Evolutionary conservation across 139 green algal species (phyloP), one percentile per base, ranked within the genome.

Genomic region (Desmodesmus armatus): DNA sequence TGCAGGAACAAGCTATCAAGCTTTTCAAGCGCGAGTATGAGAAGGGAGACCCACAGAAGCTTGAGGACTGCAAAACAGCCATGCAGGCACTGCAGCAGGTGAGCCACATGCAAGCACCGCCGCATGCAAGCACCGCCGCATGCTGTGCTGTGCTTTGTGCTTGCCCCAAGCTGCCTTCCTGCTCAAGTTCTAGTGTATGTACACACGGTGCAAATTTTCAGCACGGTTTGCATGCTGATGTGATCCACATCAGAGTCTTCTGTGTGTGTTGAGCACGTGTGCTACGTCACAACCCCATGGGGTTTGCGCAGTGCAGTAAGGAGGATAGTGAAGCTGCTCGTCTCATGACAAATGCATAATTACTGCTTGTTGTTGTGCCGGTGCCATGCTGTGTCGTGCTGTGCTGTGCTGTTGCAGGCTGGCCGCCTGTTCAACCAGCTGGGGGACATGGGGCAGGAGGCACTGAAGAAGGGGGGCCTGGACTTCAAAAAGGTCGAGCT

Each of bases 1-100:
- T 69, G 60, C 40, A 98, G 94, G 93, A 98, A 87, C 89, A 85
- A 47, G 92, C 95, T 4, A 87, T 93, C 40, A 90, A 90, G 53
- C 89, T 87, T 27, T 92, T 96, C 88, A 87, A 91, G 62, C 87
- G 92, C 82, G 82, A 94, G 75, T 83, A 89, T 15, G 40, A 39
- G 1, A 6, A 74, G 13, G 88, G 79, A 1, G 94, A 96, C 55
- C 39, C 84, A 15, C 88, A 60, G 39, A 92, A 91, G 82, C 70
- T 92, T 7, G 39, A 21, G 0, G 90, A 93, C 23, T 90, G 87
- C 65, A 51, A 80, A 43, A 43, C 35, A 4, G 94, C 94, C 2
- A 63, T 90, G 5, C 23, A 23, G 17, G 85, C 88, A 39, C 82
- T 97, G n/a, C 60, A 77, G 25, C 33, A 85, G 39, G 91, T 91